phyloP scores from a whole-genome alignment of 2,329 filamentous ascomycete species.

The Alternaria panax region DNA sequence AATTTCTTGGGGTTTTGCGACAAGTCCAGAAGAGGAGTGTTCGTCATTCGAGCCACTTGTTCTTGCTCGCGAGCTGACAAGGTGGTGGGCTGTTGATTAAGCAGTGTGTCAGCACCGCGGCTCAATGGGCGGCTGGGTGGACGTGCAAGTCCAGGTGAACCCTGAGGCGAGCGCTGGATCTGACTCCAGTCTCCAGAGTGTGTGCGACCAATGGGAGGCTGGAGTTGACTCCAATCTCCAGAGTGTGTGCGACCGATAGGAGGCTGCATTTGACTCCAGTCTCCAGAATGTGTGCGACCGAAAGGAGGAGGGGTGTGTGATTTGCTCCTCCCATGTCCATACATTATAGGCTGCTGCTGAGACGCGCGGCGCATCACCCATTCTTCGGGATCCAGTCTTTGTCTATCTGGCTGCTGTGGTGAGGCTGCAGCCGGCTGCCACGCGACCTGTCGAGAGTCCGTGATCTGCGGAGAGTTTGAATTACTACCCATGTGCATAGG shows the following conservation, averaged over 20 bases:
- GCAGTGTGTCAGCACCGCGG: slow-evolving; percentile 62
- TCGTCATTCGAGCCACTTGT: slow-evolving; percentile 82
- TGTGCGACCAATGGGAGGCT: slow-evolving; percentile 48
- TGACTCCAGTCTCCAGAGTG: slow-evolving; percentile 57
- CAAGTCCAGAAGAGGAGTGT: slow-evolving; percentile 76
- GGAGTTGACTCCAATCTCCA: slow-evolving; percentile 55
- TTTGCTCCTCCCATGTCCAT: slow-evolving; percentile 65
- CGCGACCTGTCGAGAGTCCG: slow-evolving; percentile 70
- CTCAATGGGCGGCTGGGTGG: slow-evolving; percentile 44
- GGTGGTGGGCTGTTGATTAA: slow-evolving; percentile 64
- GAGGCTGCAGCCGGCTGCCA: slow-evolving; percentile 78
- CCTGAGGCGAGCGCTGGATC: slow-evolving; percentile 41
- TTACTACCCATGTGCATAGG: slow-evolving; percentile 53
- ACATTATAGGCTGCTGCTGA: slow-evolving; percentile 54
- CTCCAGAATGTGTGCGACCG: slow-evolving; percentile 53
- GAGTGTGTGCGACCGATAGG: slow-evolving; percentile 50
- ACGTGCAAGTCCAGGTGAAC: slow-evolving; percentile 29
- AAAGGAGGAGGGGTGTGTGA: slow-evolving; percentile 59
- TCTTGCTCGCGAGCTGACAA: slow-evolving; percentile 90
- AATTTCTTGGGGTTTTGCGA: slow-evolving; percentile 55
- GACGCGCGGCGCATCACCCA: slow-evolving; percentile 81
- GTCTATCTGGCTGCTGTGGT: slow-evolving; percentile 57
- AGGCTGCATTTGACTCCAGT: slow-evolving; percentile 53
- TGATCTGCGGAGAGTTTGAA: slow-evolving; percentile 50
- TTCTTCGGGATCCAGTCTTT: slow-evolving; percentile 74